phyloP scores from a whole-genome alignment of 345 rosid species.

The Populus ilicifolia region DNA sequence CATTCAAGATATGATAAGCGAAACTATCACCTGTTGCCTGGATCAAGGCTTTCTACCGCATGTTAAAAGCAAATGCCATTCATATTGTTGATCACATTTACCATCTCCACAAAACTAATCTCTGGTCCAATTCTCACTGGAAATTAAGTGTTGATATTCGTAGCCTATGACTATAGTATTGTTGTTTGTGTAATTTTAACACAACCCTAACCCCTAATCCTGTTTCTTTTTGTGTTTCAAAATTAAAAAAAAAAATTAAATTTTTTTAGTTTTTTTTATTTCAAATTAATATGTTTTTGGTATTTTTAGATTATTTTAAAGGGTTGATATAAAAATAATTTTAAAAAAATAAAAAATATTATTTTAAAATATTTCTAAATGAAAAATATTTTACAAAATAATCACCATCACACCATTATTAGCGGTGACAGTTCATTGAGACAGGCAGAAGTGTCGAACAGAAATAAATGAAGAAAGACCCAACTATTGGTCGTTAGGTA shows the following conservation, averaged over 20 bases:
- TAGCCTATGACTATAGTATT: neutral
- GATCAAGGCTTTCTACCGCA: constrained; percentile 39
- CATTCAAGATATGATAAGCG: constrained; percentile 45
- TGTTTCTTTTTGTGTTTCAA: too few relatives aligned
- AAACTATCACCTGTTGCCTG: constrained; percentile 43
- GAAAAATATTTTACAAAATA: too few relatives aligned
- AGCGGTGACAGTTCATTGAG: neutral
- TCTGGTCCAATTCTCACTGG: neutral
- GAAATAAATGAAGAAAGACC: constrained; percentile 22
- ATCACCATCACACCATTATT: too few relatives aligned
- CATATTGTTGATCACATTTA: neutral
- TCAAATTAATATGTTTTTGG: too few relatives aligned
- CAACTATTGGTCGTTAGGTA: constrained; percentile 5
- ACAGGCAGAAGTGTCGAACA: neutral
- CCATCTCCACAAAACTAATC: neutral
- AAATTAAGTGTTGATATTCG: neutral
- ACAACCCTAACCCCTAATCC: too few relatives aligned
- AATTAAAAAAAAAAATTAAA: too few relatives aligned
- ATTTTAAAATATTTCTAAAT: too few relatives aligned
- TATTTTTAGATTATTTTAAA: too few relatives aligned
- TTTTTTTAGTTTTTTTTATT: too few relatives aligned
- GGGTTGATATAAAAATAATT: too few relatives aligned
- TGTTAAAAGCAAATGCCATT: neutral
- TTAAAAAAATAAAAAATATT: too few relatives aligned
- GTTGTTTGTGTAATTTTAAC: neutral